Evolutionary conservation across 2,329 filamentous ascomycete genomes (phyloP).

Genomic region (Leptographium procerum): DNA sequence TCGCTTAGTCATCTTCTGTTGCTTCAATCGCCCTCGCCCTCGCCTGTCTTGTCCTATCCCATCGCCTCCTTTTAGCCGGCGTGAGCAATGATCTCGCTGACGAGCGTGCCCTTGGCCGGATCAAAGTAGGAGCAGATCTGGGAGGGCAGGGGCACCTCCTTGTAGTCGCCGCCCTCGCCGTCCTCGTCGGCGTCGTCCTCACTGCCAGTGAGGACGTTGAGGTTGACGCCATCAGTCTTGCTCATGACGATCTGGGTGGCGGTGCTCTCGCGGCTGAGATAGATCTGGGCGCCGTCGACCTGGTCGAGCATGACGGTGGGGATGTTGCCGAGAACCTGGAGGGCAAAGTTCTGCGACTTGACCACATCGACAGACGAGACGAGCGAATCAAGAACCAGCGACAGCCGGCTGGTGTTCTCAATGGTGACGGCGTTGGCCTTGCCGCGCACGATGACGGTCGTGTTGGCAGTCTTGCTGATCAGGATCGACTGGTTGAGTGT

Average conservation of each 20-base stretch:
- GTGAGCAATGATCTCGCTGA: constrained; percentile 94
- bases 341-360: constrained; percentile 85
- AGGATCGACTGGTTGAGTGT: constrained; percentile 79
- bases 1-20: no score
- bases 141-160: constrained; percentile 76
- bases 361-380: constrained; percentile 90
- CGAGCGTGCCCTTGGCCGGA: constrained; percentile 57
- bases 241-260: constrained; percentile 76
- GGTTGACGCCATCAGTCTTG: constrained; percentile 78
- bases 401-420: constrained; percentile 77
- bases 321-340: constrained; percentile 79
- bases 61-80: constrained; percentile 46
- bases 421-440: constrained; percentile 96
- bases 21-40: neutral
- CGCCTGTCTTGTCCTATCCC: neutral
- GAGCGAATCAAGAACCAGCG: constrained; percentile 77
- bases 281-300: constrained; percentile 80
- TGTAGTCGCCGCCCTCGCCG: constrained; percentile 66
- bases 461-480: constrained; percentile 84
- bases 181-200: constrained; percentile 76
- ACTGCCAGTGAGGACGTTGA: constrained; percentile 58
- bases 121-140: constrained; percentile 75
- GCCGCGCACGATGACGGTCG: constrained; percentile 76
- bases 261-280: constrained; percentile 70
- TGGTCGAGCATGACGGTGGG: constrained; percentile 88